These are phyloP conservation scores for Zangia roseola DNA, from an alignment of 768 basidiomycete genomes.

Conservation along the genomic window DNA sequence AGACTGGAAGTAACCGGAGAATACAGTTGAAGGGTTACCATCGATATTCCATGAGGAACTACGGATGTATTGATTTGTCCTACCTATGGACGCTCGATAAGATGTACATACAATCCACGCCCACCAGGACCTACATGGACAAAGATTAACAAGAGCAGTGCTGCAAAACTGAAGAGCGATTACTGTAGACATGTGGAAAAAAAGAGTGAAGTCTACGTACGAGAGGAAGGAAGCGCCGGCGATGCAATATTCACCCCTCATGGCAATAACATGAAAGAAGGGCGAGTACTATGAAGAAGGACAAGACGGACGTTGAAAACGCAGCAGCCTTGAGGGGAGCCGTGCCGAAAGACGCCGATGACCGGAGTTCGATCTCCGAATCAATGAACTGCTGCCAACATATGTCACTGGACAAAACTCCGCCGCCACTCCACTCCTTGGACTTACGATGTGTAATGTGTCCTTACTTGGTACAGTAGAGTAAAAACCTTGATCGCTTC, in stretches of 20 bases:
- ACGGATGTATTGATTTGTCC: conserved; percentile 79
- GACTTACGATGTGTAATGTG: neutral
- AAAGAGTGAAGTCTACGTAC: conserved; percentile 41
- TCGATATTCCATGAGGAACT: conserved; percentile 67
- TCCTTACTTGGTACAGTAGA: conserved; percentile 20
- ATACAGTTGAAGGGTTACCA: conserved; percentile 47
- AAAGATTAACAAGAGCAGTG: conserved; percentile 69
- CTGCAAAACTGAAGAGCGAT: conserved; percentile 23
- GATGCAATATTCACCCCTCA: conserved; percentile 79
- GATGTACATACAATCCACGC: conserved; percentile 18
- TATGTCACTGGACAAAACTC: neutral
- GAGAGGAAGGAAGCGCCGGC: conserved; percentile 69
- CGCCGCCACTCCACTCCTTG: neutral
- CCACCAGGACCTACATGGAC: conserved; percentile 58
- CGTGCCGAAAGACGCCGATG: conserved; percentile 18
- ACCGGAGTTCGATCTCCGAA: conserved; percentile 12
- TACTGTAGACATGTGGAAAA: conserved; percentile 9
- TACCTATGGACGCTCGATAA: conserved; percentile 45
- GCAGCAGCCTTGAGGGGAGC: conserved; percentile 23
- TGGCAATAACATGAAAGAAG: conserved; percentile 28
- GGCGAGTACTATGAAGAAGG: conserved; percentile 13
- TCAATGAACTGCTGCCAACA: neutral
- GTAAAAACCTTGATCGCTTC: conserved; percentile 6
- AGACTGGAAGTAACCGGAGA: conserved; percentile 6
- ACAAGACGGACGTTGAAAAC: conserved; percentile 18